Evolutionary conservation across 2,329 filamentous ascomycete species (phyloP).

Genomic region (Anthostomella pinea): DNA sequence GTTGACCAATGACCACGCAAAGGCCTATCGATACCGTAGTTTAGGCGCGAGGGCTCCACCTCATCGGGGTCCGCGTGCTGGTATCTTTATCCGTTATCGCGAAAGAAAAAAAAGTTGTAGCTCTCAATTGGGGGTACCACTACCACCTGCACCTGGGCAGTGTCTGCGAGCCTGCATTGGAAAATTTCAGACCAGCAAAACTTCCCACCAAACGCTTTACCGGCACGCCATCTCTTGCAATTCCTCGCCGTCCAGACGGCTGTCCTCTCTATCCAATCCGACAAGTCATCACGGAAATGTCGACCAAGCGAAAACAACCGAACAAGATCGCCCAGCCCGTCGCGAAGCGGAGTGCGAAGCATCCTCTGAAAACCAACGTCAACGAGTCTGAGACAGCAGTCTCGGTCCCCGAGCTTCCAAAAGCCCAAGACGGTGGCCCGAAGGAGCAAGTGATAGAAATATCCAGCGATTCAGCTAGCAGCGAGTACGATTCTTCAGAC

Average conservation of each 20-base stretch:
- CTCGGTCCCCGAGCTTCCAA: slow-evolving; percentile 40
- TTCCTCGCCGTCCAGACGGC: not conserved
- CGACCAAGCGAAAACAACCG: slow-evolving; percentile 59
- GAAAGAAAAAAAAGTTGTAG: slow-evolving; percentile 1
- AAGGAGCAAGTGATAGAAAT: slow-evolving; percentile 51
- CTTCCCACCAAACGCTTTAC: too few species aligned
- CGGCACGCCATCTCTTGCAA: too few species aligned
- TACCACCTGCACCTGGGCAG: not conserved
- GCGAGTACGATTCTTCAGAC: slow-evolving; percentile 45
- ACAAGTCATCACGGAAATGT: slow-evolving; percentile 39
- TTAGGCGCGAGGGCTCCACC: too few species aligned
- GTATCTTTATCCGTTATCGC: too few species aligned
- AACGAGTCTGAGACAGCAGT: slow-evolving; percentile 59
- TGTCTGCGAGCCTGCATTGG: not conserved
- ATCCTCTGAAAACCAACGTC: slow-evolving; percentile 47
- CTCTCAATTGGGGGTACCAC: not conserved
- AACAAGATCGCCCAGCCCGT: slow-evolving; percentile 55
- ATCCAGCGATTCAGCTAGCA: slow-evolving; percentile 52
- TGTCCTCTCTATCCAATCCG: not conserved
- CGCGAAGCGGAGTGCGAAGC: slow-evolving; percentile 52
- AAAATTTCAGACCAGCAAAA: not conserved
- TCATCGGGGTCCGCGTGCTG: too few species aligned
- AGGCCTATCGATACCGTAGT: too few species aligned
- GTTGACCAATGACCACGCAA: too few species aligned
- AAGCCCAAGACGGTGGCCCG: slow-evolving; percentile 30